Base-by-base conservation (phyloP, 1,284 basidiomycete genomes). In the Papiliotrema terrestris region DNA sequence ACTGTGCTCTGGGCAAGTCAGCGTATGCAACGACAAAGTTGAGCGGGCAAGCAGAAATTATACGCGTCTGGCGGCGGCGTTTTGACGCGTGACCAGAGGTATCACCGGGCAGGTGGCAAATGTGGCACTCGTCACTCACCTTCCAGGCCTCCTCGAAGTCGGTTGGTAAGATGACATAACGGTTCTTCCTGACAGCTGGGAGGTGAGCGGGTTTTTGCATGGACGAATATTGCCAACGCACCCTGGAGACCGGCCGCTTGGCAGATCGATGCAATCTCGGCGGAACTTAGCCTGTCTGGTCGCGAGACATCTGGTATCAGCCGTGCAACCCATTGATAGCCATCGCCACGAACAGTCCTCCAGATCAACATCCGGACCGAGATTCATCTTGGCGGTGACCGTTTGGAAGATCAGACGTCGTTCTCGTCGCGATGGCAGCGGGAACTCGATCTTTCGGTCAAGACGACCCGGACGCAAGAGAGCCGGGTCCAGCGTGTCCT, bases 111-210 rank as follows among this genome's bases (percentile, higher is more conserved):
- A 36, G 26, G 42, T 54, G 46, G n/a, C 36, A 45, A 45, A 49
- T 57, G 63, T 67, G 63, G 66, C 66, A 60, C 20, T 54, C 47
- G 35, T 22, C 15, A 84, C 88, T 72, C 66, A 94, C 91, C 83
- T 96, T 97, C 92, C 93, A 97, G 69, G 91, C 91, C 78, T 97
- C 93, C 75, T 98, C 96, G 74, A 98, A 98, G 82, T 99, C 96
- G 32, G 89, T 84, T 0, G 96, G 95, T 47, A 98, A 81, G 72
- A 99, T 95, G 54, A 99, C 84, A 77, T 98, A 99, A 69, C 96
- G 86, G 77, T 98, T 98, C 81, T 96, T 97, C 57, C 95, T 86
- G 32, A 98, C 95, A 63, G 95, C 92, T 94, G 65, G 36, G 49
- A 20, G 19, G 41, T 59, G 39, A 56, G 42, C 25, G 32, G 41